Conservation (phyloP, 2,329 filamentous ascomycete species). For the Teratosphaeria pseudoeucalypti region DNA sequence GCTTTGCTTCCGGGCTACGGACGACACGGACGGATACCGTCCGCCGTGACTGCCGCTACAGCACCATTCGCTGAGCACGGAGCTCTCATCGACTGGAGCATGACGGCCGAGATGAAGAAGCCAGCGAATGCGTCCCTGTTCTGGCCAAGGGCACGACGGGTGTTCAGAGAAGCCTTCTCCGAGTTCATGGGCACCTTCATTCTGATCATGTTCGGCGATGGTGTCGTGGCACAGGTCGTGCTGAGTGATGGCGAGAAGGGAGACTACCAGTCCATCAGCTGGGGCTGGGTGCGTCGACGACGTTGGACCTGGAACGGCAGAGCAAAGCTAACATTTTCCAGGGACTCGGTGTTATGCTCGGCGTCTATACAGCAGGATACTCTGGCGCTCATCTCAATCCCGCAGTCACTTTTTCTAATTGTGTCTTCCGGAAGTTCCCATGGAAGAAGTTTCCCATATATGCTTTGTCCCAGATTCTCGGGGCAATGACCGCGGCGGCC, state of each 20-base stretch:
- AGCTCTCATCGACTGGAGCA: constrained; percentile 3
- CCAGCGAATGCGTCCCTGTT: constrained; percentile 26
- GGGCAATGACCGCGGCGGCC: constrained; percentile 49
- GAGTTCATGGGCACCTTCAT: constrained; percentile 62
- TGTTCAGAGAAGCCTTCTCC: constrained; percentile 49
- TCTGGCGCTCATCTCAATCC: constrained; percentile 29
- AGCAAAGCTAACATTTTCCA: constrained; percentile 5
- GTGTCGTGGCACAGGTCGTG: constrained; percentile 56
- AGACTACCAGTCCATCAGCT: constrained; percentile 40
- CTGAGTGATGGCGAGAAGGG: constrained; percentile 44
- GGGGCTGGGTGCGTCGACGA: constrained; percentile 16
- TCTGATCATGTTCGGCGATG: constrained; percentile 59
- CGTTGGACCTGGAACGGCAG: neutral
- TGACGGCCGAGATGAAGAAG: constrained; percentile 12
- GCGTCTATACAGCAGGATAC: constrained; percentile 33
- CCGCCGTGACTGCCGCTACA: neutral
- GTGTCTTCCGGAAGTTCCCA: constrained; percentile 56
- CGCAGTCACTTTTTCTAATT: constrained; percentile 46
- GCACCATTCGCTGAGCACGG: constrained; percentile 6
- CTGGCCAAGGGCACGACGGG: constrained; percentile 46
- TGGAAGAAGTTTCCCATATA: constrained; percentile 59
- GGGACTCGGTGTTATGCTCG: constrained; percentile 57
- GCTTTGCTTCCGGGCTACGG: neutral
- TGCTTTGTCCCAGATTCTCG: constrained; percentile 43
- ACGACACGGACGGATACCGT: neutral